phyloP scores from a whole-genome alignment of 805 yeast species.

The Pichia sporocuriosa region DNA sequence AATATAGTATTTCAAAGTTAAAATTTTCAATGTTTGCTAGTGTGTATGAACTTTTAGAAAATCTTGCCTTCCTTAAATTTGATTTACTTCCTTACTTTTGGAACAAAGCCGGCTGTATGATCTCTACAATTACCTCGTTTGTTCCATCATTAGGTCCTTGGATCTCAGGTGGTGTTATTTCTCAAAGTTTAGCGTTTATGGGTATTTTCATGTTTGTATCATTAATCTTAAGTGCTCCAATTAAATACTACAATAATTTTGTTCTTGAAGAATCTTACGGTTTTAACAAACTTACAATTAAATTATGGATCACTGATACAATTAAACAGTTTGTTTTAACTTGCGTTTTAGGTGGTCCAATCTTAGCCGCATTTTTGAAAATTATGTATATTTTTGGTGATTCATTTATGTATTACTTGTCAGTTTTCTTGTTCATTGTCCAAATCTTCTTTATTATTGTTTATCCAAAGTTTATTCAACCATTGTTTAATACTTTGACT shows the following conservation, averaged over 20 bases:
- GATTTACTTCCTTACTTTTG: conserved; percentile 64
- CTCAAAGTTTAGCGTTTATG: conserved; percentile 66
- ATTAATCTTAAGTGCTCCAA: conserved; percentile 55
- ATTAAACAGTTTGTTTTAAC: conserved; percentile 53
- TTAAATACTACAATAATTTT: conserved; percentile 70
- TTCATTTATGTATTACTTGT: conserved; percentile 71
- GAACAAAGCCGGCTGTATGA: conserved; percentile 26
- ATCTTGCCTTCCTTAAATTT: conserved; percentile 48
- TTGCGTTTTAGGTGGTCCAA: conserved; percentile 60
- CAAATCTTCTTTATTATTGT: conserved; percentile 72
- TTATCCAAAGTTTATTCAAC: conserved; percentile 82
- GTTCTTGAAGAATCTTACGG: conserved; percentile 90
- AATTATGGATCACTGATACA: conserved; percentile 67
- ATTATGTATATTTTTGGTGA: conserved; percentile 78
- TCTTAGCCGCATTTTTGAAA: conserved; percentile 68
- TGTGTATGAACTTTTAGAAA: conserved; percentile 45
- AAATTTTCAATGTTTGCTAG: conserved; percentile 55
- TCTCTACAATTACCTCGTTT: conserved; percentile 15
- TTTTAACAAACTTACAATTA: conserved; percentile 76
- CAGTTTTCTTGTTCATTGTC: conserved; percentile 61
- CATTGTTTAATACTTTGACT: conserved; percentile 83
- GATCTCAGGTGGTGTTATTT: conserved; percentile 46
- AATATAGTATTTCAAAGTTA: conserved; percentile 74
- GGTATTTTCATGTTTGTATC: conserved; percentile 44
- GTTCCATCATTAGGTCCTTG: conserved; percentile 17